A percentile compares a stretch with the other conserved stretches of the same genome.
phyloP scores from a whole-genome alignment of 495 filamentous ascomycete genomes.

The Elaphomyces granulatus region DNA sequence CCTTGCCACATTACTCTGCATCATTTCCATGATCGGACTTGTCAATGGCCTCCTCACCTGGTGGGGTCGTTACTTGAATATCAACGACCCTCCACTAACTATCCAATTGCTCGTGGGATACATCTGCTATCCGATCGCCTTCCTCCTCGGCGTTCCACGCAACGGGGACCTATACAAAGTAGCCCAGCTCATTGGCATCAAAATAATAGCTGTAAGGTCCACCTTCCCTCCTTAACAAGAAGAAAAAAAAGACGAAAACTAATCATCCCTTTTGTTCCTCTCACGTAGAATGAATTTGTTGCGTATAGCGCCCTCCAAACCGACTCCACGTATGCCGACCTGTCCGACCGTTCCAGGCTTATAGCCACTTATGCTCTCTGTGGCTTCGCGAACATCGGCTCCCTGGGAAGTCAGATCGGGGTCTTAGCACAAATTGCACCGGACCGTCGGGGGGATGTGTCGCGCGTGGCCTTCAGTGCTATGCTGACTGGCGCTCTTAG shows the following conservation, averaged over 20 bases:
- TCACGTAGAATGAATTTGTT: slow-evolving; percentile 45
- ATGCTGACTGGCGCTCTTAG: slow-evolving; percentile 64
- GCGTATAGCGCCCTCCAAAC: slow-evolving; percentile 41
- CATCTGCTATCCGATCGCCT: slow-evolving; percentile 69
- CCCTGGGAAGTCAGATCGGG: slow-evolving; percentile 74
- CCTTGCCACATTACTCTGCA: slow-evolving; percentile 60
- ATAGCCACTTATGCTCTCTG: slow-evolving; percentile 61
- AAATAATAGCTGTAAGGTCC: slow-evolving; percentile 50
- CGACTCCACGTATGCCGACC: slow-evolving; percentile 28
- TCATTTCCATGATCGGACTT: slow-evolving; percentile 66
- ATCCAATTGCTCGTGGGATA: slow-evolving; percentile 70
- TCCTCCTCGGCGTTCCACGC: slow-evolving; percentile 71
- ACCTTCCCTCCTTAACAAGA: not conserved
- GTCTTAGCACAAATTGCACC: slow-evolving; percentile 72
- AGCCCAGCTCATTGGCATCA: slow-evolving; percentile 64
- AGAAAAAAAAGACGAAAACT: slow-evolving; percentile 2
- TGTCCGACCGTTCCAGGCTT: slow-evolving; percentile 55
- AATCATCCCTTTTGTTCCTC: slow-evolving; percentile 1
- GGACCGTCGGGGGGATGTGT: slow-evolving; percentile 55
- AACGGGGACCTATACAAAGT: slow-evolving; percentile 57
- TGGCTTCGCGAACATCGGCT: slow-evolving; percentile 69
- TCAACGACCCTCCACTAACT: slow-evolving; percentile 51
- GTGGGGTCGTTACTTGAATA: slow-evolving; percentile 78
- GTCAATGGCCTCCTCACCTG: slow-evolving; percentile 67
- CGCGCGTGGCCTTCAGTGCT: slow-evolving; percentile 59